Conservation (phyloP, 2,329 filamentous ascomycete species). For the Exophiala xenobiotica region DNA sequence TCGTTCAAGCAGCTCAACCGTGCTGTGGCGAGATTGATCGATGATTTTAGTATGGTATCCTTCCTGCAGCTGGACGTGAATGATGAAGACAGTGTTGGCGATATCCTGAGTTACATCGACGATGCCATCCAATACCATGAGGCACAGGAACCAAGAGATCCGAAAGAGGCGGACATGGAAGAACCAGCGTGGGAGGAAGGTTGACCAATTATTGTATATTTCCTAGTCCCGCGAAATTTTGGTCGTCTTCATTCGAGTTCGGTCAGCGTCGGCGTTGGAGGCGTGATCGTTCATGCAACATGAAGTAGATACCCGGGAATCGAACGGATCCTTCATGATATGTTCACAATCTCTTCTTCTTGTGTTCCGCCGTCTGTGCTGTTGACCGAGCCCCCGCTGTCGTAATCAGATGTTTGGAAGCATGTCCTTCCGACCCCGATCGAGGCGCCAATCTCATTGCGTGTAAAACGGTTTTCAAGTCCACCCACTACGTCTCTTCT, state of each 20-base stretch:
- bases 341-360: not conserved
- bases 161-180: slow-evolving; percentile 60
- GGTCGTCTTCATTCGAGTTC: too few relatives aligned
- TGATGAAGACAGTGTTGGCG: slow-evolving; percentile 85
- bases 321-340: too few relatives aligned
- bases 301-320: slow-evolving; percentile 9
- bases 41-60: slow-evolving; percentile 97
- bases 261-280: slow-evolving; percentile 28
- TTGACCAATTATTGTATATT: slow-evolving; percentile 9
- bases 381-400: not conserved
- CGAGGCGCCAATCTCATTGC: not conserved
- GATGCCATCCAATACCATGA: slow-evolving; percentile 93
- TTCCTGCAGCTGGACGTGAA: slow-evolving; percentile 87
- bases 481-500: slow-evolving; percentile 14
- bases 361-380: not conserved
- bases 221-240: not conserved
- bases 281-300: not conserved
- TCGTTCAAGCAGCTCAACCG: slow-evolving; percentile 81
- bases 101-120: slow-evolving; percentile 86
- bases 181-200: slow-evolving; percentile 52
- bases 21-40: slow-evolving; percentile 86
- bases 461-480: slow-evolving; percentile 9
- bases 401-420: not conserved
- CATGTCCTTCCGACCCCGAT: not conserved
- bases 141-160: slow-evolving; percentile 85